Evolutionary conservation across 768 basidiomycete genomes (phyloP).

Genomic region (Agaricus sinodeliciosus): DNA sequence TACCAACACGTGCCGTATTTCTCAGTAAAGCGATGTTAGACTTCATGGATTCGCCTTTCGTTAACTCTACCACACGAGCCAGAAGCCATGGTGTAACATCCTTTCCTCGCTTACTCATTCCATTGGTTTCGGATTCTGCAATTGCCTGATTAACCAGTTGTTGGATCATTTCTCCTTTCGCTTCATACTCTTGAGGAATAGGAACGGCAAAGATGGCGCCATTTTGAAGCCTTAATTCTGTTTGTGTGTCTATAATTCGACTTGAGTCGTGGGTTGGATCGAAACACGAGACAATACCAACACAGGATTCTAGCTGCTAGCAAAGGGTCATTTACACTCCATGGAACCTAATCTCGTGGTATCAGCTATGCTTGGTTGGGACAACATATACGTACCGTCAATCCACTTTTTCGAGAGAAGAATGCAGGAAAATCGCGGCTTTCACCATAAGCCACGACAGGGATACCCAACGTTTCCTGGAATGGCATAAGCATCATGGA

Average conservation of each 20-base stretch:
- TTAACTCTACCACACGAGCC: slow-evolving; percentile 74
- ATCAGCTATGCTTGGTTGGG: background rate
- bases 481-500: background rate
- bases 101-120: slow-evolving; percentile 76
- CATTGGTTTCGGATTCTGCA: slow-evolving; percentile 72
- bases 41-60: slow-evolving; percentile 63
- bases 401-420: slow-evolving; percentile 79
- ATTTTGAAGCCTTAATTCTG: slow-evolving; percentile 64
- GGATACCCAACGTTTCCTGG: slow-evolving; percentile 93
- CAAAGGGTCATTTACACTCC: slow-evolving; percentile 57
- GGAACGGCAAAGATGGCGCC: slow-evolving; percentile 85
- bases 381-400: slow-evolving; percentile 41
- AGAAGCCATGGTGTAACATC: slow-evolving; percentile 95
- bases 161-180: slow-evolving; percentile 64
- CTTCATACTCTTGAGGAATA: slow-evolving; percentile 74
- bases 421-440: slow-evolving; percentile 91
- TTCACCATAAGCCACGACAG: slow-evolving; percentile 73
- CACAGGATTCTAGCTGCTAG: slow-evolving; percentile 72
- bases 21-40: slow-evolving; percentile 83
- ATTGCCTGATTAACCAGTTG: slow-evolving; percentile 79
- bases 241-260: slow-evolving; percentile 49
- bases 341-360: slow-evolving; percentile 57
- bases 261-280: background rate
- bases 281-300: slow-evolving; percentile 27
- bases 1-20: slow-evolving; percentile 83